Evolutionary conservation across 768 basidiomycete species (phyloP).

Genomic region (Psilocybe tampanensis): DNA sequence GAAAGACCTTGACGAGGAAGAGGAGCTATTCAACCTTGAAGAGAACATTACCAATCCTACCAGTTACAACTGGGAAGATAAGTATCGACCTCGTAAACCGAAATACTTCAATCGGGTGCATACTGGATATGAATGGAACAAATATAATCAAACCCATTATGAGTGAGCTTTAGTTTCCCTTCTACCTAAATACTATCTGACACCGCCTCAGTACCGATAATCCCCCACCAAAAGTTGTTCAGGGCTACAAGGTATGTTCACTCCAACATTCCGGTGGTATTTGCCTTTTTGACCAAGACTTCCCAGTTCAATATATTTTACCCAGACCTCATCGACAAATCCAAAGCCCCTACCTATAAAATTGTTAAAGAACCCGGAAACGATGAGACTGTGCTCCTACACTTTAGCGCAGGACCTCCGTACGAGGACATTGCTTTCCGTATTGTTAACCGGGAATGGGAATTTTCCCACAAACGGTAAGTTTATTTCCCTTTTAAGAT

Average conservation of each 20-base stretch:
- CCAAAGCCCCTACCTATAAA: slow-evolving; percentile 95
- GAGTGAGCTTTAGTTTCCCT: slow-evolving; percentile 65
- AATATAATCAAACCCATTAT: slow-evolving; percentile 99
- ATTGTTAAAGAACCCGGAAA: slow-evolving; percentile 94
- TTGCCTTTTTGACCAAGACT: slow-evolving; percentile 5
- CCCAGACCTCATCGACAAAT: slow-evolving; percentile 98
- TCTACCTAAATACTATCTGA: background rate
- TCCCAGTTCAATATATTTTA: slow-evolving; percentile 94
- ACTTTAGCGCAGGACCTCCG: slow-evolving; percentile 96
- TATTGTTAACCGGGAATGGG: slow-evolving; percentile 98
- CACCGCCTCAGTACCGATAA: slow-evolving; percentile 78
- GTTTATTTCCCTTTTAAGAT: slow-evolving; percentile 31
- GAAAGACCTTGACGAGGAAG: slow-evolving; percentile 92
- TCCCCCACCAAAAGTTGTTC: slow-evolving; percentile 98
- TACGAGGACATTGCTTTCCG: slow-evolving; percentile 99
- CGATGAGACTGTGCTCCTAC: slow-evolving; percentile 90
- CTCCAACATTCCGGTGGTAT: background rate
- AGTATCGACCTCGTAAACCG: slow-evolving; percentile 95
- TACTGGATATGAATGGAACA: slow-evolving; percentile 99
- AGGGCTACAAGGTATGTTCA: slow-evolving; percentile 85
- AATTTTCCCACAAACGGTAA: slow-evolving; percentile 95
- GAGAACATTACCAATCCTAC: slow-evolving; percentile 83
- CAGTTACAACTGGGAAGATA: slow-evolving; percentile 98
- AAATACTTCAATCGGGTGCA: slow-evolving; percentile 99
- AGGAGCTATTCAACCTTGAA: slow-evolving; percentile 93